Evolutionary conservation across 2,329 filamentous ascomycete species (phyloP).

Genomic region (Diplodia seriata): DNA sequence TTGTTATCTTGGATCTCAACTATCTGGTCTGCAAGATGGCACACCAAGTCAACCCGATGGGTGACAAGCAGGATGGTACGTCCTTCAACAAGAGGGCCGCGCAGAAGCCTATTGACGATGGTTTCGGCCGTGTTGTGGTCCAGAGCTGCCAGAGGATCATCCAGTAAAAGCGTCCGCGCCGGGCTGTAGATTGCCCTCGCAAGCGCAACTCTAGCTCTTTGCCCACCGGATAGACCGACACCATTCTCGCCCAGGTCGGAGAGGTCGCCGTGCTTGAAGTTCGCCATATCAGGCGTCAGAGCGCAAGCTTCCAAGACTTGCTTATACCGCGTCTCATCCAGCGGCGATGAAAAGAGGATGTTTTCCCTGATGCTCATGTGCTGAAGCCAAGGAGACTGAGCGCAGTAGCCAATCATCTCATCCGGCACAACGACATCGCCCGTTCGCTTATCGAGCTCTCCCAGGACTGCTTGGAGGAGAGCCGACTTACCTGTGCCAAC

Average conservation of each 20-base stretch:
- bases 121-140: conserved; percentile 70
- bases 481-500: conserved; percentile 70
- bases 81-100: conserved; percentile 60
- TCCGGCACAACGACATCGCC: conserved; percentile 61
- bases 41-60: conserved; percentile 73
- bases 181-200: conserved; percentile 66
- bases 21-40: conserved; percentile 74
- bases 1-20: conserved; percentile 71
- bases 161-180: conserved; percentile 62
- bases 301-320: conserved; percentile 72
- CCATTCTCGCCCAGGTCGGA: conserved; percentile 68
- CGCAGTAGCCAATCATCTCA: conserved; percentile 68
- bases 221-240: conserved; percentile 66
- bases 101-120: conserved; percentile 65
- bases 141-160: conserved; percentile 66
- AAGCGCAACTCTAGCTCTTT: conserved; percentile 66
- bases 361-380: conserved; percentile 74
- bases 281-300: conserved; percentile 65
- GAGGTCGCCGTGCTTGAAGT: conserved; percentile 69
- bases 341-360: conserved; percentile 68
- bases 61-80: conserved; percentile 67
- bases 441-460: conserved; percentile 62
- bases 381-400: conserved; percentile 71
- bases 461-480: conserved; percentile 64
- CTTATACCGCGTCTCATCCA: conserved; percentile 73